Evolutionary conservation across 2,329 filamentous ascomycete species (phyloP).

Genomic region (Hypomyces perniciosus): DNA sequence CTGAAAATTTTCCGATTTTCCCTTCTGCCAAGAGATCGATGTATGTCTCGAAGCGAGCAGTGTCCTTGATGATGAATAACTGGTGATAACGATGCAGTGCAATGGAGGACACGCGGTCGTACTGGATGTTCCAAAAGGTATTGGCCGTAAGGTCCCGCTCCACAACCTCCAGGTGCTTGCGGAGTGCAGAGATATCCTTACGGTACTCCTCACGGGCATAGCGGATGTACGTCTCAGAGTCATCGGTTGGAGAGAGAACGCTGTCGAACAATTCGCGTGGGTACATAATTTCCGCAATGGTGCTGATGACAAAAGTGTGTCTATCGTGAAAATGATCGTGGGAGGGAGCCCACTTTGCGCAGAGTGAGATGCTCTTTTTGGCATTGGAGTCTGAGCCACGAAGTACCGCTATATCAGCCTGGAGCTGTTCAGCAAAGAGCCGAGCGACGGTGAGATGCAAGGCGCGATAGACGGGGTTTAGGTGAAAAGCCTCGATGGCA

Average conservation of each 20-base stretch:
- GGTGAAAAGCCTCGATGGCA: conserved; percentile 35
- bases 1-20: conserved; percentile 43
- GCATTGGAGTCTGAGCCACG: conserved; percentile 32
- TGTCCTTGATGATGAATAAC: conserved; percentile 46
- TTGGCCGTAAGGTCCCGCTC: conserved; percentile 45
- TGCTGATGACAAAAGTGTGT: conserved; percentile 50
- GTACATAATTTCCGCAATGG: conserved; percentile 51
- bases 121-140: conserved; percentile 45
- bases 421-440: conserved; percentile 51
- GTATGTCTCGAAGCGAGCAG: conserved; percentile 43
- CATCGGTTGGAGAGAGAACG: conserved; percentile 27
- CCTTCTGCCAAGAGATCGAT: conserved; percentile 42
- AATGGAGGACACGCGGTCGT: conserved; percentile 49
- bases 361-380: conserved; percentile 45
- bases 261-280: conserved; percentile 28
- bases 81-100: conserved; percentile 49
- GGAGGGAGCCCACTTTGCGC: conserved; percentile 56
- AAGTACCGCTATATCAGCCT: conserved; percentile 39
- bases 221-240: conserved; percentile 47
- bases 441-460: conserved; percentile 49
- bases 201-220: conserved; percentile 49
- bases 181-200: conserved; percentile 44
- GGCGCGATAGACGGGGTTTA: conserved; percentile 41
- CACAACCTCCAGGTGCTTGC: conserved; percentile 46
- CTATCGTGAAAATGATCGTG: conserved; percentile 51